These are phyloP conservation scores for Telfairia occidentalis DNA, from an alignment of 331 rosid genomes.

Conservation along the genomic window DNA sequence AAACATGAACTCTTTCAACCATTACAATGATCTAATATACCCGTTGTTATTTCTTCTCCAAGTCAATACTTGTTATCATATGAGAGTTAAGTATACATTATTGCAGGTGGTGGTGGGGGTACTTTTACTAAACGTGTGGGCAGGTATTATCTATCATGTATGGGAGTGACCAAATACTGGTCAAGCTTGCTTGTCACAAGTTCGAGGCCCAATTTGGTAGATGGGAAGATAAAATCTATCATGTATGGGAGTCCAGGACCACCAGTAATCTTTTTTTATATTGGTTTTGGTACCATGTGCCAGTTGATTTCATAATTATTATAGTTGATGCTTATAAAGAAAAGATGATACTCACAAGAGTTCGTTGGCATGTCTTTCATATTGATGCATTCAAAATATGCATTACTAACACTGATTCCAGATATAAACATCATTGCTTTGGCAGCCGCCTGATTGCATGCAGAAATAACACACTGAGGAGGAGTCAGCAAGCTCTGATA, in stretches of 20 bases:
- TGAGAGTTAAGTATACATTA: neutral
- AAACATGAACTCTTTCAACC: slow-evolving; percentile 3
- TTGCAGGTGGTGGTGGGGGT: neutral
- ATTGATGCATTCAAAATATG: slow-evolving; percentile 65
- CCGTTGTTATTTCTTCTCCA: neutral
- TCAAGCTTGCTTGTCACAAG: too few relatives aligned
- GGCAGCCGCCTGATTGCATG: slow-evolving; percentile 89
- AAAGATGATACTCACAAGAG: slow-evolving; percentile 48
- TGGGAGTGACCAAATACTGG: neutral
- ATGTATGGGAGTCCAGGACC: neutral
- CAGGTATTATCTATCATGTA: neutral
- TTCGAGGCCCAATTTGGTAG: too few relatives aligned
- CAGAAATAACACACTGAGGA: slow-evolving; percentile 54
- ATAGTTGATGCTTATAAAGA: neutral
- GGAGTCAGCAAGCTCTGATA: slow-evolving; percentile 75
- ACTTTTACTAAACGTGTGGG: neutral
- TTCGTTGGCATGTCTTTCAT: slow-evolving; percentile 63
- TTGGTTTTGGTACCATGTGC: neutral
- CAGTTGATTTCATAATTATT: neutral
- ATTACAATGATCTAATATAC: neutral
- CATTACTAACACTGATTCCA: slow-evolving; percentile 56
- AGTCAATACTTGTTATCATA: neutral
- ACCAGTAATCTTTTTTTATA: neutral
- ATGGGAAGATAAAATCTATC: neutral
- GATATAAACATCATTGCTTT: slow-evolving; percentile 80